These are phyloP conservation scores for Penicillium corylophilum DNA, from an alignment of 2,329 filamentous ascomycete genomes.

Conservation along the genomic window DNA sequence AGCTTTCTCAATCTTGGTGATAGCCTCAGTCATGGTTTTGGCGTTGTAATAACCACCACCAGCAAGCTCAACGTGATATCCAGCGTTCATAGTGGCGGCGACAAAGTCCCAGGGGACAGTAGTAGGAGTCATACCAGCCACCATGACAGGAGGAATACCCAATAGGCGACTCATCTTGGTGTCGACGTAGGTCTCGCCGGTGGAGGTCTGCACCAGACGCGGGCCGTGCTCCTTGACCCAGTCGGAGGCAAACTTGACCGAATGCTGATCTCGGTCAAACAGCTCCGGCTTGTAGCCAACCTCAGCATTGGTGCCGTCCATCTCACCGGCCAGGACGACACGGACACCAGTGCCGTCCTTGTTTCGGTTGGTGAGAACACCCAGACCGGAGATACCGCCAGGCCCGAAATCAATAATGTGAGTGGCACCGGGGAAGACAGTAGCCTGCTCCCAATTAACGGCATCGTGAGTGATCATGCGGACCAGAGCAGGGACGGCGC, in stretches of 20 bases:
- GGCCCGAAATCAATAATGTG: conserved; percentile 97
- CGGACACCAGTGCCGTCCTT: conserved; percentile 98
- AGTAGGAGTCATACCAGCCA: conserved; percentile 89
- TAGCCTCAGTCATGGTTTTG: conserved; percentile 76
- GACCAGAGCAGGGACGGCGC: conserved; percentile 81
- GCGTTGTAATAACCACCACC: conserved; percentile 62
- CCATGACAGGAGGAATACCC: conserved; percentile 81
- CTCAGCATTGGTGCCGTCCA: conserved; percentile 84
- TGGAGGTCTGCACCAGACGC: conserved; percentile 84
- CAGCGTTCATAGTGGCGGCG: conserved; percentile 54
- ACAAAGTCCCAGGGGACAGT: conserved; percentile 75
- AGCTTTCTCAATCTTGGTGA: conserved; percentile 78
- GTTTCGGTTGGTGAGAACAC: conserved; percentile 95
- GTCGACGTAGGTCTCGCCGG: conserved; percentile 86
- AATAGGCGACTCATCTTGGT: conserved; percentile 92
- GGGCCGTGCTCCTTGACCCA: conserved; percentile 98
- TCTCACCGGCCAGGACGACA: conserved; percentile 90
- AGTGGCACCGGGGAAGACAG: conserved; percentile 83
- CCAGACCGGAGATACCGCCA: conserved; percentile 92
- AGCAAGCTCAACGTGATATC: conserved; percentile 49
- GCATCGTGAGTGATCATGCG: conserved; percentile 92
- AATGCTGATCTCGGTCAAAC: conserved; percentile 93
- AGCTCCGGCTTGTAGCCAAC: conserved; percentile 98
- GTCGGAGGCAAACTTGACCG: conserved; percentile 90
- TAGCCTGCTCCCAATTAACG: conserved; percentile 95